Conservation (phyloP, 495 filamentous ascomycete species). For the Tuber magnatum region DNA sequence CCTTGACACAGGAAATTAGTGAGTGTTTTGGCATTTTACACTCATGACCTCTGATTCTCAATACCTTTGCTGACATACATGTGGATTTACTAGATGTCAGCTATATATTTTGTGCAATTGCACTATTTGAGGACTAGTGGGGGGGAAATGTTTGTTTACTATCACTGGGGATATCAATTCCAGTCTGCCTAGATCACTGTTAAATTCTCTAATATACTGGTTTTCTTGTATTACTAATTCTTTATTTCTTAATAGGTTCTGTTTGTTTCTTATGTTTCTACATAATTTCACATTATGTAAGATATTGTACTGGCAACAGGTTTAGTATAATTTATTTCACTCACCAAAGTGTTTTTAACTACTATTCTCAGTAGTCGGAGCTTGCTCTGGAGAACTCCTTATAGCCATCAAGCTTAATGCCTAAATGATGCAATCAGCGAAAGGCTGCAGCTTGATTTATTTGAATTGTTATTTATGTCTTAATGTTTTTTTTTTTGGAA, state of each 20-base stretch:
- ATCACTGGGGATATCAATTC: not conserved
- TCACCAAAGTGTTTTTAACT: constrained; percentile 12
- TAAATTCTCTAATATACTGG: no score
- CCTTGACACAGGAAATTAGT: no score
- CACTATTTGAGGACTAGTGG: not conserved
- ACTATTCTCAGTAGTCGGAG: not conserved
- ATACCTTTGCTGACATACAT: constrained; percentile 4
- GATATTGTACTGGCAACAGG: not conserved
- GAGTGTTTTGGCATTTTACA: not conserved
- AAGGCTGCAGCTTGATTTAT: no score
- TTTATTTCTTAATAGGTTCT: not conserved
- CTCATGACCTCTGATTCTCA: not conserved
- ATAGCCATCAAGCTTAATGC: not conserved
- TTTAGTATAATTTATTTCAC: no score
- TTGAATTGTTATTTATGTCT: no score
- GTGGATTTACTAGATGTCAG: constrained; percentile 8
- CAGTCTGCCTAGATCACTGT: no score
- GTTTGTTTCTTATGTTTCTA: not conserved
- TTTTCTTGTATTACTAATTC: no score
- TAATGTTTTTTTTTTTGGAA: no score
- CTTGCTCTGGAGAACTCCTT: no score
- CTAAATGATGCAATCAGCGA: not conserved
- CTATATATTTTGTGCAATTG: constrained; percentile 10
- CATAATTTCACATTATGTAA: constrained; percentile 6
- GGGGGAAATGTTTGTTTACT: constrained; percentile 7